Evolutionary conservation across 352 stramenopile species (phyloP).

Genomic region (Phytopythium helicoides): DNA sequence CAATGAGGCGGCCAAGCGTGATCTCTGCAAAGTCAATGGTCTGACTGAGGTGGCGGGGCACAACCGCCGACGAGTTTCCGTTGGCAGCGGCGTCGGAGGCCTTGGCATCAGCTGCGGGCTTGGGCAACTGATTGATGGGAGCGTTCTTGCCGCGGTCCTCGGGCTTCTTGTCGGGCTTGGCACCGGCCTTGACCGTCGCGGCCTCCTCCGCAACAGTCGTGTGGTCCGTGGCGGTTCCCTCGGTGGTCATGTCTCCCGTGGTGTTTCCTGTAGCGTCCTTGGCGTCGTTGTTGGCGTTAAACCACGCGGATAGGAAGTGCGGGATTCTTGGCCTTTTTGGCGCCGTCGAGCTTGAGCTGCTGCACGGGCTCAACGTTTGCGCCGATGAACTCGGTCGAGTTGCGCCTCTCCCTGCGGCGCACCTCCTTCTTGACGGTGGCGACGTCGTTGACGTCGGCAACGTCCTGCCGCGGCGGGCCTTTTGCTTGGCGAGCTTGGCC

Average conservation of each 20-base stretch:
- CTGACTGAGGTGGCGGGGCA: constrained; percentile 4
- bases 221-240: constrained; percentile 13
- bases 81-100: no score
- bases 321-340: constrained; percentile 76
- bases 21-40: constrained; percentile 67
- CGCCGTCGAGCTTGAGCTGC: constrained; percentile 62
- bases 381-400: constrained; percentile 51
- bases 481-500: constrained; percentile 28
- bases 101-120: no score
- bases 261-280: constrained; percentile 13
- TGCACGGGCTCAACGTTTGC: constrained; percentile 48
- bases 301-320: constrained; percentile 67
- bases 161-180: no score
- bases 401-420: constrained; percentile 29
- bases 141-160: no score
- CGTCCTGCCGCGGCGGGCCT: constrained; percentile 31
- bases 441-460: constrained; percentile 25
- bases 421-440: constrained; percentile 42
- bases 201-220: constrained; percentile 16
- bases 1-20: constrained; percentile 51
- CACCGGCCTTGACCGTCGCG: constrained; percentile 7
- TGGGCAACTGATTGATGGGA: no score
- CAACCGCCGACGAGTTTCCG: no score
- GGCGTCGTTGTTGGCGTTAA: constrained; percentile 48
- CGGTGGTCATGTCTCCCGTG: background rate